Evolutionary conservation across 306 rosid species (phyloP).

Genomic region (Cucurbita maxima): DNA sequence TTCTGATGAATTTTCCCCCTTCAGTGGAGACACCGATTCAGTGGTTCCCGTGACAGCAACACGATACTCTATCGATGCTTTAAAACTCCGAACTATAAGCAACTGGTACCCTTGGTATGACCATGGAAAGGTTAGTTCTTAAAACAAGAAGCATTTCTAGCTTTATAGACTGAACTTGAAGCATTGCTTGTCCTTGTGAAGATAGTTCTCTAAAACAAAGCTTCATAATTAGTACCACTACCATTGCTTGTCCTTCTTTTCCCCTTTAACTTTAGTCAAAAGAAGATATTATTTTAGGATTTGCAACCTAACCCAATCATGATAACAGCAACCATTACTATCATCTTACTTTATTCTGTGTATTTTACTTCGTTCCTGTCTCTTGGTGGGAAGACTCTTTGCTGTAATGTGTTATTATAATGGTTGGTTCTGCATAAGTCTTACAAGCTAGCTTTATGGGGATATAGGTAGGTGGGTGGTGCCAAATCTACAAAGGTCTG

Average conservation of each 20-base stretch:
- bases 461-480: conserved; percentile 81
- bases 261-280: background rate
- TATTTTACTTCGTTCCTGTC: background rate
- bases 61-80: conserved; percentile 70
- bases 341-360: background rate
- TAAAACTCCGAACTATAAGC: conserved; percentile 66
- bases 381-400: background rate
- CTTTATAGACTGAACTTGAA: background rate
- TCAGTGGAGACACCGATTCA: conserved; percentile 86
- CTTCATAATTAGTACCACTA: background rate
- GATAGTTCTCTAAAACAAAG: background rate
- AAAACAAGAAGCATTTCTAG: background rate
- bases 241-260: background rate
- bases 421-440: background rate
- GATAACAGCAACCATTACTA: background rate
- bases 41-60: conserved; percentile 87
- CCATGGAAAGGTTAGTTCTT: conserved; percentile 61
- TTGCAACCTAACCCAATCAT: conserved; percentile 5
- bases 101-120: conserved; percentile 88
- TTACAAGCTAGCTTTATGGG: conserved; percentile 14
- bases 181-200: background rate
- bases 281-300: background rate
- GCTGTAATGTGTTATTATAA: background rate
- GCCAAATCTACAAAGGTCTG: conserved; percentile 73
- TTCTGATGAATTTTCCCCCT: conserved; percentile 8